Conservation (phyloP, 179 eudicot species). For the Drosera spatulata region DNA sequence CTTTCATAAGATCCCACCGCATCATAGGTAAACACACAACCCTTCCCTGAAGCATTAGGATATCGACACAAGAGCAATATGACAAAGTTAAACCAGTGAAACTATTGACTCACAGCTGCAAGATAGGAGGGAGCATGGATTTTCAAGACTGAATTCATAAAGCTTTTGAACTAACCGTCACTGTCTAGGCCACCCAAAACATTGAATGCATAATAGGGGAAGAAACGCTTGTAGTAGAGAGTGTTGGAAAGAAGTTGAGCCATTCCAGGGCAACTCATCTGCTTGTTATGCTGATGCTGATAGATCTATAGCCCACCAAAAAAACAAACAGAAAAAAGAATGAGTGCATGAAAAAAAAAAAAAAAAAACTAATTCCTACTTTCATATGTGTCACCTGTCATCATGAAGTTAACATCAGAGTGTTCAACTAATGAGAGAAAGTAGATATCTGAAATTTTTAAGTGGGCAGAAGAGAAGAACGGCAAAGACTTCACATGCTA, state of each 20-base stretch:
- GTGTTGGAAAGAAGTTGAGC: constrained; percentile 95
- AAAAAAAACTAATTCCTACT: no score
- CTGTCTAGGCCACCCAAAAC: constrained; percentile 91
- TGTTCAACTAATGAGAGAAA: no score
- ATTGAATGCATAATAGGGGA: constrained; percentile 89
- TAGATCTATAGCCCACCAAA: constrained; percentile 55
- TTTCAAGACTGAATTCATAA: background rate
- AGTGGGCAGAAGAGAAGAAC: background rate
- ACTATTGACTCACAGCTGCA: background rate
- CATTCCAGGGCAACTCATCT: constrained; percentile 98
- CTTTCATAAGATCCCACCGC: constrained; percentile 95
- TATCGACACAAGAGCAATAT: background rate
- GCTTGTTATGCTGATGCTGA: constrained; percentile 95
- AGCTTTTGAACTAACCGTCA: constrained; percentile 41
- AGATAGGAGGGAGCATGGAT: background rate
- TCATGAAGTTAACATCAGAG: no score
- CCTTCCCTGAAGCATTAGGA: constrained; percentile 54
- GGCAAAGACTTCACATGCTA: background rate
- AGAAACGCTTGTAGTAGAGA: constrained; percentile 89
- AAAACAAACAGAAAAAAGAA: background rate
- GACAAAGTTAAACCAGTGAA: background rate
- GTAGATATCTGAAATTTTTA: no score
- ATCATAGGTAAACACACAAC: constrained; percentile 94
- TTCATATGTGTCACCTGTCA: no score
- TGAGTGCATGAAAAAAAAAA: no score